These are phyloP conservation scores for Vitis labrusca DNA, from an alignment of 164 flowering plant species.

Conservation along the genomic window DNA sequence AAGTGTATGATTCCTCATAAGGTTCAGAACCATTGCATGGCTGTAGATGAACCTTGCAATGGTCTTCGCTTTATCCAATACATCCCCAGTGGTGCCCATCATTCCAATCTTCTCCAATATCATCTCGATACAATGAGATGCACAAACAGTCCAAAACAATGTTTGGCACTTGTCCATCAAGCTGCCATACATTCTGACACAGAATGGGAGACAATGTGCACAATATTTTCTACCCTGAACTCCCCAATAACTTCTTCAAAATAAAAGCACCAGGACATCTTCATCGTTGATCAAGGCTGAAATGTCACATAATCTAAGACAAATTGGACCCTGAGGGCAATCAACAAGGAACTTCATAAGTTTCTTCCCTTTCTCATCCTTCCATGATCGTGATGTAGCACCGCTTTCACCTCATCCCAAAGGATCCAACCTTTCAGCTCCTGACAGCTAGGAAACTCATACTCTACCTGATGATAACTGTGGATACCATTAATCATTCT, in stretches of 20 bases:
- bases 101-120: conserved; percentile 51
- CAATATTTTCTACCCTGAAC: conserved; percentile 57
- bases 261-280: conserved; percentile 29
- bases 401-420: conserved; percentile 37
- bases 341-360: conserved; percentile 52
- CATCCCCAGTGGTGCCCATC: conserved; percentile 14
- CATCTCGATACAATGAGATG: conserved; percentile 54
- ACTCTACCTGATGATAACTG: conserved; percentile 11
- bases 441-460: conserved; percentile 33
- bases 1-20: conserved; percentile 30
- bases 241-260: conserved; percentile 48
- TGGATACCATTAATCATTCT: conserved; percentile 36
- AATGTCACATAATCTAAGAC: conserved; percentile 48
- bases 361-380: conserved; percentile 36
- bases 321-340: conserved; percentile 55
- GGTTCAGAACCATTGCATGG: conserved; percentile 26
- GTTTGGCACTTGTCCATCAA: conserved; percentile 30
- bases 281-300: conserved; percentile 29
- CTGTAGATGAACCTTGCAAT: conserved; percentile 50
- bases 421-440: conserved; percentile 58
- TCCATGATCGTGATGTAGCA: conserved; percentile 33
- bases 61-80: conserved; percentile 40
- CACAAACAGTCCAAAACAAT: conserved; percentile 57
- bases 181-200: conserved; percentile 32
- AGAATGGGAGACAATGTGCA: conserved; percentile 53